A percentile compares a stretch with the other conserved stretches of the same genome.
Evolutionary conservation across 192 early-diverging fungal genomes (phyloP).

Genomic region (Allomyces javanicus): DNA sequence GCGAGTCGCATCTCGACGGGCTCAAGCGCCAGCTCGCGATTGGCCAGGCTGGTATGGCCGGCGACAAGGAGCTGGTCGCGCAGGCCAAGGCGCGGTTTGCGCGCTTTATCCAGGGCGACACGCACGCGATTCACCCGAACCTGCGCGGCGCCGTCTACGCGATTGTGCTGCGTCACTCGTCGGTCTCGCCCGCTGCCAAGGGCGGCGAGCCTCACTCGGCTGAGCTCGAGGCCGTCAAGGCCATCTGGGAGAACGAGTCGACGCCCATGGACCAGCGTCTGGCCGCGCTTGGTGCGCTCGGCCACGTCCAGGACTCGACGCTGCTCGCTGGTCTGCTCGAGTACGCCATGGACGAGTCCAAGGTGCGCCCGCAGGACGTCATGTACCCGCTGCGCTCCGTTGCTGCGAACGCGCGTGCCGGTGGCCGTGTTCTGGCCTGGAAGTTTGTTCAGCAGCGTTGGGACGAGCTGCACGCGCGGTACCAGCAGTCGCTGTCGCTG

Average conservation of each 20-base stretch:
- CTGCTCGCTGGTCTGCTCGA: conserved; percentile 16
- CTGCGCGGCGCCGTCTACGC: conserved; percentile 33
- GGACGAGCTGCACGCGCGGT: not conserved
- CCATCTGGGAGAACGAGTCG: conserved; percentile 22
- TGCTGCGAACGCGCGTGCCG: conserved; percentile 1
- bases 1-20: conserved; percentile 32
- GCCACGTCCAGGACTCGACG: conserved; percentile 18
- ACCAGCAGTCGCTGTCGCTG: not conserved
- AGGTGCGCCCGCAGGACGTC: conserved; percentile 20
- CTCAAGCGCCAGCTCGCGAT: conserved; percentile 45
- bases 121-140: conserved; percentile 32
- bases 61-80: conserved; percentile 26
- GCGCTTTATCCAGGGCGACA: conserved; percentile 30
- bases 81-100: conserved; percentile 34
- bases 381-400: conserved; percentile 2
- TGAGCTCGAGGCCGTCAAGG: conserved; percentile 18
- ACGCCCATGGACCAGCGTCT: conserved; percentile 33
- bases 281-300: conserved; percentile 31
- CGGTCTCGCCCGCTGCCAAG: not conserved
- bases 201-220: conserved; percentile 18
- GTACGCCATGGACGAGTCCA: conserved; percentile 12
- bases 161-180: conserved; percentile 22
- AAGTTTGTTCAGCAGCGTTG: conserved; percentile 1
- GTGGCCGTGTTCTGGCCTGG: conserved; percentile 10
- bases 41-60: conserved; percentile 31